Base-by-base conservation (phyloP, 2,329 filamentous ascomycete species). In the Verticillium nubilum region DNA sequence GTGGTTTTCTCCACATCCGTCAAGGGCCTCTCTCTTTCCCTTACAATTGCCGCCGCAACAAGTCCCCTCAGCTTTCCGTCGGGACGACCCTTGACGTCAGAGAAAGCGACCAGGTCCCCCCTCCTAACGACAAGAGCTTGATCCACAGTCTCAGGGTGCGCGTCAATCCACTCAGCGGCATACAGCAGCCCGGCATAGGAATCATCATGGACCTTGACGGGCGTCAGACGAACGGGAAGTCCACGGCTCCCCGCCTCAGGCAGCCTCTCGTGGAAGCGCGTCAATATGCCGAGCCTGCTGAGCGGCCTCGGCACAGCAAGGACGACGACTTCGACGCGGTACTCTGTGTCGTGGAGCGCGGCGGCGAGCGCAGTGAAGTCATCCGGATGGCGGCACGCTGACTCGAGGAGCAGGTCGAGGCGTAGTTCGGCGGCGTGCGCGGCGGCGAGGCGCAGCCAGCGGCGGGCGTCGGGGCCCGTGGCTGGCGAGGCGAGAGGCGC, bases 181-280 rank as follows among this genome's bases (percentile, higher is more conserved):
- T 67, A 63, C 15, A 70, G 58, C 17, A 80, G 57, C 2, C 78
- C 78, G 2, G 50, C 64, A 52, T 76, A 80, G 27, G 77, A 78
- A 59, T 78, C 78, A 56, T 80, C 75, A 57, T 81, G 78, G n/a
- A 80, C 73, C 60, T 62, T 68, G 17, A 66, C 66, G 4, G 78
- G 78, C 42, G 78, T 80, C 42, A 80, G 63, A 10, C 78, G 68
- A 5, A 71, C 63, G 1, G 76, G 76, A 47, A 80, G 53, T 2
- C 67, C 66, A 5, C 70, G 61, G 31, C 69, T 69, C 62, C 68
- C 68, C 1, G 69, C 72, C 66, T 76, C 75, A 0, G 72, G 71
- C 59, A 72, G 54, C 13, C 63, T 64, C 58, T 70, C 67, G 59
- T 77, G 70, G 61, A 69, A 80, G 29, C 78, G 68, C 5, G 72